Conservation (phyloP, 202 grass and related monocot genomes). For the Elaeis oleifera region DNA sequence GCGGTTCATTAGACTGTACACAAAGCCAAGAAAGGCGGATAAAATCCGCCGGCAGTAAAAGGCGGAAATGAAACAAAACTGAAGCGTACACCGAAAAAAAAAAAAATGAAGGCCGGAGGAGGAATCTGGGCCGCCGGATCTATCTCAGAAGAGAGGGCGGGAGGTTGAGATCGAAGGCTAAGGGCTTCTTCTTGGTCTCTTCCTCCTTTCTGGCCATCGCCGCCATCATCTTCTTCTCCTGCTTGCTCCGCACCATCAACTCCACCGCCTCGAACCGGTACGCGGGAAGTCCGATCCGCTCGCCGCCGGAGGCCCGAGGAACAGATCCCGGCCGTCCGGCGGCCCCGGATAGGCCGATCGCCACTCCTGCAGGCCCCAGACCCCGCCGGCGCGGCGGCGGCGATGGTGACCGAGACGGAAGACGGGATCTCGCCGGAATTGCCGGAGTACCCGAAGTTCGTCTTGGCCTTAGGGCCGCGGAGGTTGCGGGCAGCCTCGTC, state of each 20-base stretch:
- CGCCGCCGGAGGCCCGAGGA: background rate
- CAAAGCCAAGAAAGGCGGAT: too few species aligned
- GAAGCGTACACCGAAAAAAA: too few species aligned
- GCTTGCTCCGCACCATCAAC: background rate
- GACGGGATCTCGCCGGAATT: too few species aligned
- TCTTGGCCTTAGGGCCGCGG: too few species aligned
- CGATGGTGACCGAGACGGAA: too few species aligned
- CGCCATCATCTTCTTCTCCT: background rate
- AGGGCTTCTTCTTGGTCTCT: conserved; percentile 5
- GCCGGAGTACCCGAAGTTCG: too few species aligned
- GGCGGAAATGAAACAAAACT: too few species aligned
- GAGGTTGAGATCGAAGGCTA: conserved; percentile 19
- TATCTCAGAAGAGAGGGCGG: conserved; percentile 10
- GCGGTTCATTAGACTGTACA: too few species aligned
- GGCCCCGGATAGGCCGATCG: background rate
- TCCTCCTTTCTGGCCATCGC: background rate
- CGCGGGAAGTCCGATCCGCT: conserved; percentile 12
- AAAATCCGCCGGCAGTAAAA: too few species aligned
- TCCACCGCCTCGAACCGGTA: conserved; percentile 10
- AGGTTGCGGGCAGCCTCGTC: too few species aligned
- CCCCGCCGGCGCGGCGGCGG: background rate
- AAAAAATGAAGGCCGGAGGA: background rate
- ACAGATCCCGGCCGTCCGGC: conserved; percentile 3
- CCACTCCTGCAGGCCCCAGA: background rate
- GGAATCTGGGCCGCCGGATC: conserved; percentile 2